Percentiles rank a stretch among this genome's conserved stretches.
phyloP scores from a whole-genome alignment of 1,284 basidiomycete genomes.

The Exobasidium rhododendri region DNA sequence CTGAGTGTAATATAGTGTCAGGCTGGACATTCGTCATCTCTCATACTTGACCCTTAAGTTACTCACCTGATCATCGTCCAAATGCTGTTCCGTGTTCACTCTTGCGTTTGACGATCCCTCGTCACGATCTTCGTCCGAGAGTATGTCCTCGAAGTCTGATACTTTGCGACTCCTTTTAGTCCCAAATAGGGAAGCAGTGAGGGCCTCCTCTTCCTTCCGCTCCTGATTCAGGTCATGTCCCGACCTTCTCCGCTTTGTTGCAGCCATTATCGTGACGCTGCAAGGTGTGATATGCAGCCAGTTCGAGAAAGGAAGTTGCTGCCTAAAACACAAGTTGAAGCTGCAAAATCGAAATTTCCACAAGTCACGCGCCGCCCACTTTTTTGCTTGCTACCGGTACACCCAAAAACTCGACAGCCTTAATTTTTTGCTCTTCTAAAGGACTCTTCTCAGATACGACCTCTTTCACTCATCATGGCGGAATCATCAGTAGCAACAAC shows the following conservation, averaged over 20 bases:
- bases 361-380: not conserved
- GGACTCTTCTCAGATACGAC: not conserved
- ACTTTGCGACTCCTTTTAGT: not conserved
- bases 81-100: constrained; percentile 16
- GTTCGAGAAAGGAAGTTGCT: not conserved
- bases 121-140: not conserved
- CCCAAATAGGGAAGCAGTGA: constrained; percentile 1
- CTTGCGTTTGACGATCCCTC: not conserved
- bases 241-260: constrained; percentile 5
- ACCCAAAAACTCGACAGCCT: not conserved
- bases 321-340: not conserved
- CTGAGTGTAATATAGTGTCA: constrained; percentile 6
- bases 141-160: not conserved
- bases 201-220: not conserved
- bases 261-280: not conserved
- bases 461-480: not conserved
- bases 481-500: constrained; percentile 7
- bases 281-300: not conserved
- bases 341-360: not conserved
- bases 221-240: not conserved
- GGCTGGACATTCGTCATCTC: not conserved
- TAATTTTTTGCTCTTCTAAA: not conserved
- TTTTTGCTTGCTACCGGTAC: not conserved
- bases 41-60: constrained; percentile 8
- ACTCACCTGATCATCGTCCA: constrained; percentile 54